Conservation (phyloP, 2,329 filamentous ascomycete species). For the Aspergillus jensenii region DNA sequence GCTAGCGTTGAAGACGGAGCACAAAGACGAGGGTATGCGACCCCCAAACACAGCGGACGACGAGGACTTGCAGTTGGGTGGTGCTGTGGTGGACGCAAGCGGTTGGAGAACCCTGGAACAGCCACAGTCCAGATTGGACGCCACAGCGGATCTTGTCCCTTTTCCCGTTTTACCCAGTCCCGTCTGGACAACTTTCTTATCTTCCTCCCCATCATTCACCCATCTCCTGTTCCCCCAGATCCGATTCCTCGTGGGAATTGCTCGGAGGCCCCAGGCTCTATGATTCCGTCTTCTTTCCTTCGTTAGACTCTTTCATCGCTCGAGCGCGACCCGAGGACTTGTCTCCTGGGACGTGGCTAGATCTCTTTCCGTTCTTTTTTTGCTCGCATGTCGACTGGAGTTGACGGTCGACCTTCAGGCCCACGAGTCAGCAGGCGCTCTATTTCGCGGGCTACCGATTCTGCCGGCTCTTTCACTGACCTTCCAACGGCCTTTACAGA, state of each 20-base stretch:
- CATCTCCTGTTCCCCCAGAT: conserved; percentile 12
- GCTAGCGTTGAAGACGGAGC: neutral
- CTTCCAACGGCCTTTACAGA: conserved; percentile 46
- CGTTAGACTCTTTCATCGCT: conserved; percentile 23
- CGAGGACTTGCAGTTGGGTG: neutral
- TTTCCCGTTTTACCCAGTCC: conserved; percentile 10
- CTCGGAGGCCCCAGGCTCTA: conserved; percentile 29
- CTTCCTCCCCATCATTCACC: conserved; percentile 16
- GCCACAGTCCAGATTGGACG: conserved; percentile 13
- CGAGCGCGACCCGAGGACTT: conserved; percentile 12
- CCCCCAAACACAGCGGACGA: neutral
- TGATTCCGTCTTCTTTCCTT: conserved; percentile 25
- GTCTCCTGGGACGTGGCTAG: conserved; percentile 21
- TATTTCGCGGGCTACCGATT: conserved; percentile 49
- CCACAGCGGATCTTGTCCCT: conserved; percentile 18
- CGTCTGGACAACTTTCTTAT: conserved; percentile 21
- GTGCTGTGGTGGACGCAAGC: conserved; percentile 7
- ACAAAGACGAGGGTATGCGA: neutral
- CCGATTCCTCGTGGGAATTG: conserved; percentile 22
- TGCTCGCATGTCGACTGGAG: conserved; percentile 57
- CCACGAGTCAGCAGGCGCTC: conserved; percentile 53
- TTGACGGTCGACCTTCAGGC: conserved; percentile 50
- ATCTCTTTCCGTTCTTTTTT: conserved; percentile 18
- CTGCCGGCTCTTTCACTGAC: conserved; percentile 45
- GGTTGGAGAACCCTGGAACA: conserved; percentile 6